Conservation (phyloP, 2,329 filamentous ascomycete species). For the Colletotrichum viniferum region DNA sequence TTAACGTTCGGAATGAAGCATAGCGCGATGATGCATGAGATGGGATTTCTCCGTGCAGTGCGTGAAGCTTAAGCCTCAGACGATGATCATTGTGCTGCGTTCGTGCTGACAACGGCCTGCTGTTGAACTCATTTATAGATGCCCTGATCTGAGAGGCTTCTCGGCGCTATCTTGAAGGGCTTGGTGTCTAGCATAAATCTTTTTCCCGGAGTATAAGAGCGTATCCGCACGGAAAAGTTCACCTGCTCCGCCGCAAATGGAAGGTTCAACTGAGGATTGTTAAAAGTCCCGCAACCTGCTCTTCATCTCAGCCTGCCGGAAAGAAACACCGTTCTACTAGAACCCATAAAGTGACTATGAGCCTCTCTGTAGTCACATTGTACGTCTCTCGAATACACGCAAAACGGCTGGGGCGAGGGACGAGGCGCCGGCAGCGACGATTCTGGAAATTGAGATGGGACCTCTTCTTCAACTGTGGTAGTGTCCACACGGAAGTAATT, state of each 20-base stretch:
- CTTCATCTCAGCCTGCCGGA: background rate
- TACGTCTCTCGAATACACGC: background rate
- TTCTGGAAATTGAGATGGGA: background rate
- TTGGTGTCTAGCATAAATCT: background rate
- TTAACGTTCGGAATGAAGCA: background rate
- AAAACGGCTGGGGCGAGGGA: rapidly evolving
- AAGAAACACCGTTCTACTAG: background rate
- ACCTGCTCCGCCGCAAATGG: rapidly evolving
- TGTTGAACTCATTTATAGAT: background rate
- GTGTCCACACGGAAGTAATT: rapidly evolving
- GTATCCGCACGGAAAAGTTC: background rate
- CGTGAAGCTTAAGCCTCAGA: background rate
- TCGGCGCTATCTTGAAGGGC: rapidly evolving
- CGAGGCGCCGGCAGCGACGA: background rate
- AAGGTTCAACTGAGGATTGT: background rate
- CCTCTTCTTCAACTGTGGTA: background rate
- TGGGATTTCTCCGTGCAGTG: too few species aligned
- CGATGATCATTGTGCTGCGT: background rate
- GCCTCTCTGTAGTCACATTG: rapidly evolving
- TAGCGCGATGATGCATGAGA: background rate
- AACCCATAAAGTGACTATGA: rapidly evolving
- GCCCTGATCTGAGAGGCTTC: background rate
- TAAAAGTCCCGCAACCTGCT: background rate
- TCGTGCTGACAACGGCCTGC: background rate
- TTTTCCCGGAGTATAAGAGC: background rate